Evolutionary conservation across 2,329 filamentous ascomycete species (phyloP).

Genomic region (Arachnopeziza araneosa): DNA sequence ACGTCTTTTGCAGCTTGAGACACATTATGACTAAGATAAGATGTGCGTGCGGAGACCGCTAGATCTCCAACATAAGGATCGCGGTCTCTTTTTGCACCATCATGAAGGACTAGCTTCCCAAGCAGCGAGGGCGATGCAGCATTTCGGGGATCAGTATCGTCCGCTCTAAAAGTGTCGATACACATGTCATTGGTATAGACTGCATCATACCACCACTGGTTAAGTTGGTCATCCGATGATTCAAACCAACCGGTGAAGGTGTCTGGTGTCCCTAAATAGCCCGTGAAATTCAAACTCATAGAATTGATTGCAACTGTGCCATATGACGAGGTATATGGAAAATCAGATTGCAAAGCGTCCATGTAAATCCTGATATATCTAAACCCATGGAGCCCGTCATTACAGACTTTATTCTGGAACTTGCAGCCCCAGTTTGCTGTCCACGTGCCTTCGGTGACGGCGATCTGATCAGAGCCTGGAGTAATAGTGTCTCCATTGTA

Average conservation of each 20-base stretch:
- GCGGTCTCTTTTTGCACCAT: constrained; percentile 47
- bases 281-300: constrained; percentile 39
- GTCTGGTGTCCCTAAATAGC: constrained; percentile 41
- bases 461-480: constrained; percentile 45
- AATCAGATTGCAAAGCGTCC: constrained; percentile 38
- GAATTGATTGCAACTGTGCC: constrained; percentile 41
- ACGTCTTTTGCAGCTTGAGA: constrained; percentile 40
- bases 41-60: constrained; percentile 43
- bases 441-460: constrained; percentile 40
- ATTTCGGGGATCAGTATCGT: constrained; percentile 44
- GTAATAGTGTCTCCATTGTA: constrained; percentile 40
- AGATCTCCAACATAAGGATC: constrained; percentile 49
- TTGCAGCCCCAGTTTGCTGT: constrained; percentile 40
- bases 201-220: constrained; percentile 48
- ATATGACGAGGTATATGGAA: constrained; percentile 38
- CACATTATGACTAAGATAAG: constrained; percentile 42
- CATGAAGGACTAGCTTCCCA: constrained; percentile 42
- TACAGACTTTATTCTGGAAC: constrained; percentile 39
- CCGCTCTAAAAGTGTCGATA: constrained; percentile 40
- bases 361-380: constrained; percentile 45
- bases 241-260: constrained; percentile 48
- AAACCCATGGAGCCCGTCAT: constrained; percentile 48
- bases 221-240: constrained; percentile 43
- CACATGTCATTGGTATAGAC: constrained; percentile 47
- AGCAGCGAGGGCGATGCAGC: constrained; percentile 39